Conservation (phyloP, 257 asterid species). For the Thymus quinquecostatus region DNA sequence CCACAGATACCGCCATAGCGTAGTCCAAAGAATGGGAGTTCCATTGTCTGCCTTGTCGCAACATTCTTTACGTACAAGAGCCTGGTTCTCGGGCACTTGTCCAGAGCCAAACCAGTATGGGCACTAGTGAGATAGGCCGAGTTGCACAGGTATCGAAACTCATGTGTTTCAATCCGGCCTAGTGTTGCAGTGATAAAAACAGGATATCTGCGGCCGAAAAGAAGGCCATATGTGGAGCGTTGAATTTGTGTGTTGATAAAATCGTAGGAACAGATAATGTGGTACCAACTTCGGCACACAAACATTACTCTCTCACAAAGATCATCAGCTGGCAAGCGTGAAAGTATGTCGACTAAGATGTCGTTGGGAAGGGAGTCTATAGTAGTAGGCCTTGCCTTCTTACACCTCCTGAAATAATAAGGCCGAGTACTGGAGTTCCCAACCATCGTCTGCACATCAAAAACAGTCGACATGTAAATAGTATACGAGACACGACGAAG, state of each 20-base stretch:
- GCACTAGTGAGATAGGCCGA: not conserved
- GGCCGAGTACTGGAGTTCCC: not conserved
- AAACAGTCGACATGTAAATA: not conserved
- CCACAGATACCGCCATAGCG: not conserved
- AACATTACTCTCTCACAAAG: not conserved
- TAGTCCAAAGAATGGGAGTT: not conserved
- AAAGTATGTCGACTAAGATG: not conserved
- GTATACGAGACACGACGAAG: no score
- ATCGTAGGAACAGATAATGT: not conserved
- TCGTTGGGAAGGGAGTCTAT: not conserved
- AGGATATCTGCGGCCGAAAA: not conserved
- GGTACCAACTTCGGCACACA: constrained; percentile 12
- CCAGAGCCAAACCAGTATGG: not conserved
- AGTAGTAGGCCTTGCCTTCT: not conserved
- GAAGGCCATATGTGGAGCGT: not conserved
- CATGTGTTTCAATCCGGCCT: not conserved
- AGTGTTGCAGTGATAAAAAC: not conserved
- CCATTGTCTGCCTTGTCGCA: not conserved
- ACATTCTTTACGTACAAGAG: not conserved
- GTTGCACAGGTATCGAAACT: not conserved
- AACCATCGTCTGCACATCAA: not conserved
- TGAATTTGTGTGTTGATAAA: not conserved
- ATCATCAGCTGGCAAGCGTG: constrained; percentile 7
- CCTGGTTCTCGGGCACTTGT: not conserved
- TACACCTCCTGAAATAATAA: not conserved